A percentile compares a stretch with the other conserved stretches of the same genome.
Conservation (phyloP, 352 stramenopile genomes). For the Phytophthora hybrid region DNA sequence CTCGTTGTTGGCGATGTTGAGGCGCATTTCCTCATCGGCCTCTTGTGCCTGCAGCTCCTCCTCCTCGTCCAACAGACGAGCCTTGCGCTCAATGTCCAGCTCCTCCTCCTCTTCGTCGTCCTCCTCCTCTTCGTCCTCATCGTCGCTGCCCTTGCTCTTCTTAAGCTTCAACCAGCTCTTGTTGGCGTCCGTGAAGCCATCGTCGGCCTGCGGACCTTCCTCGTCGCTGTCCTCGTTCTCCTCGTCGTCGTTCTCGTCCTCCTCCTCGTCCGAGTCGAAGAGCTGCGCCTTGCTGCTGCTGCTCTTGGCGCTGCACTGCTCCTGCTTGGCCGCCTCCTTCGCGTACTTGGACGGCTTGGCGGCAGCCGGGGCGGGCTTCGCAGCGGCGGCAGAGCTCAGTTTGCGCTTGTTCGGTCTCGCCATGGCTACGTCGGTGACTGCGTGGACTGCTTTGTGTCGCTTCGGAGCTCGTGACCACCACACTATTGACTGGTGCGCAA, state of each 20-base stretch:
- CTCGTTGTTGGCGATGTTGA: conserved; percentile 90
- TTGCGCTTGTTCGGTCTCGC: conserved; percentile 68
- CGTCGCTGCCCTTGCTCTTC: conserved; percentile 54
- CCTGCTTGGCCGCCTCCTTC: conserved; percentile 82
- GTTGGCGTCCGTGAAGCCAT: conserved; percentile 87
- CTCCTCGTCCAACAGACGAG: conserved; percentile 80
- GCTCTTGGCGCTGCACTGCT: conserved; percentile 43
- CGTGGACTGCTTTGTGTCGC: conserved; percentile 42
- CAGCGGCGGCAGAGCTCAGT: conserved; percentile 38
- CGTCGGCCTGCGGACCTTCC: conserved; percentile 60
- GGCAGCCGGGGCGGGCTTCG: conserved; percentile 32
- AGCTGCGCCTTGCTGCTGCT: conserved; percentile 67
- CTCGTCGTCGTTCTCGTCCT: conserved; percentile 45
- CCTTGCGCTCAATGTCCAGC: conserved; percentile 90
- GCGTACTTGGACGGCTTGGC: conserved; percentile 73
- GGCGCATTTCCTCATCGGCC: conserved; percentile 85
- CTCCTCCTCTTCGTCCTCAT: conserved; percentile 44
- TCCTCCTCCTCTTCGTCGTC: conserved; percentile 68
- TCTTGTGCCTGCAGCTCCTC: conserved; percentile 75
- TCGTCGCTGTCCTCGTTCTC: conserved; percentile 58
- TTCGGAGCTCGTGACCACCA: conserved; percentile 42
- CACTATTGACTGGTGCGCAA: conserved; percentile 56
- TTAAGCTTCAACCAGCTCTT: conserved; percentile 90
- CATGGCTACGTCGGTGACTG: conserved; percentile 37
- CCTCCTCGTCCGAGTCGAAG: conserved; percentile 75